Conservation (phyloP, 2,329 filamentous ascomycete genomes). For the Aspergillus caelatus region DNA sequence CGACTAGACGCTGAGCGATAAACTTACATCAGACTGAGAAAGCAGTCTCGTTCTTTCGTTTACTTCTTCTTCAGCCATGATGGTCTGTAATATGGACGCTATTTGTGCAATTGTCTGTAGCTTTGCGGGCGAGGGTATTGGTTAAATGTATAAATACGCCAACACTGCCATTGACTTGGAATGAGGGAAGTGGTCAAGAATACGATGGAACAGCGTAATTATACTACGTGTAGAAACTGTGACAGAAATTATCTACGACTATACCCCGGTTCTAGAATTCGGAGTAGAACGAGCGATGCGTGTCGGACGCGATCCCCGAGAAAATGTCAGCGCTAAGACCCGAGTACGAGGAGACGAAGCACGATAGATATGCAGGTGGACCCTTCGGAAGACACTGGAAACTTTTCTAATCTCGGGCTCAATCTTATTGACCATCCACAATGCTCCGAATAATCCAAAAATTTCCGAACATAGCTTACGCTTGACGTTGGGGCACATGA, state of each 20-base stretch:
- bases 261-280: neutral
- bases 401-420: too few species aligned
- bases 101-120: neutral
- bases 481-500: fast-evolving
- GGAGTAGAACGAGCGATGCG: neutral
- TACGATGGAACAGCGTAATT: neutral
- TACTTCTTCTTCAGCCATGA: neutral
- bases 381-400: too few species aligned
- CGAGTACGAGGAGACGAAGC: neutral
- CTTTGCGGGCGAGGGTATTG: neutral
- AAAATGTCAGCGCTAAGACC: too few species aligned
- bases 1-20: neutral
- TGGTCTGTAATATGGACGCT: neutral
- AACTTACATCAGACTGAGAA: neutral
- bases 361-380: neutral
- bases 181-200: neutral
- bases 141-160: neutral
- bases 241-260: neutral
- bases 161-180: neutral
- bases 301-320: neutral
- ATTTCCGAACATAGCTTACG: neutral
- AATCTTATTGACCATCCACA: neutral
- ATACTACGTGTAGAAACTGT: neutral
- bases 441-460: neutral
- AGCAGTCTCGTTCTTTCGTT: neutral